A percentile compares a stretch with the other conserved stretches of the same genome.
These are phyloP conservation scores for Apiospora saccharicola DNA, from an alignment of 2,329 filamentous ascomycete species.

Conservation along the genomic window DNA sequence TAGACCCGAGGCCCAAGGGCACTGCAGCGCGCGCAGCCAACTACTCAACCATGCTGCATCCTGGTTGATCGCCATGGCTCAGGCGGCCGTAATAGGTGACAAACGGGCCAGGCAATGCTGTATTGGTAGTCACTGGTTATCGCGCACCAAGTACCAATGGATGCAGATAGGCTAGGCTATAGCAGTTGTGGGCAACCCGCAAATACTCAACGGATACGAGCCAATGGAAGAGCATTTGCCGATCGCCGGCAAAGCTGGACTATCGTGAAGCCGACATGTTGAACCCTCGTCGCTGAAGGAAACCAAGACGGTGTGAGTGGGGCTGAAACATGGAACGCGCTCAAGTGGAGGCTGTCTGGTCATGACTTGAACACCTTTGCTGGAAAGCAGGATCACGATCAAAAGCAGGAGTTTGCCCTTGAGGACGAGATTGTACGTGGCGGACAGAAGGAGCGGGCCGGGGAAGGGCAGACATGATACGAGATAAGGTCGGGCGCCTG, in stretches of 20 bases:
- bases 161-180: not conserved
- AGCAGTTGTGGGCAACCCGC: not conserved
- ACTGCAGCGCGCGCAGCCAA: not conserved
- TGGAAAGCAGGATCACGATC: not conserved
- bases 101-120: not conserved
- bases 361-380: not conserved
- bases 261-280: constrained; percentile 17
- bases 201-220: not conserved
- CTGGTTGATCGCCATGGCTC: not conserved
- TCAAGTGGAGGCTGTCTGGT: not conserved
- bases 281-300: not conserved
- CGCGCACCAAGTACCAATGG: not conserved
- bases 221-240: not conserved
- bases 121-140: not conserved
- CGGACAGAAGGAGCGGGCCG: not conserved
- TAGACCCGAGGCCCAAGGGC: not conserved
- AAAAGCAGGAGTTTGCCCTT: constrained; percentile 12
- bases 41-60: not conserved
- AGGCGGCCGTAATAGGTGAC: not conserved
- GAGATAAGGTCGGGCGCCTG: not conserved
- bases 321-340: constrained; percentile 5
- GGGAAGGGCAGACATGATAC: not conserved
- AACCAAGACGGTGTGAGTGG: constrained; percentile 1
- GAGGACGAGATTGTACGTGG: not conserved
- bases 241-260: not conserved